phyloP scores from a whole-genome alignment of 441 rosid genomes.

The Pelargonium hybrid region DNA sequence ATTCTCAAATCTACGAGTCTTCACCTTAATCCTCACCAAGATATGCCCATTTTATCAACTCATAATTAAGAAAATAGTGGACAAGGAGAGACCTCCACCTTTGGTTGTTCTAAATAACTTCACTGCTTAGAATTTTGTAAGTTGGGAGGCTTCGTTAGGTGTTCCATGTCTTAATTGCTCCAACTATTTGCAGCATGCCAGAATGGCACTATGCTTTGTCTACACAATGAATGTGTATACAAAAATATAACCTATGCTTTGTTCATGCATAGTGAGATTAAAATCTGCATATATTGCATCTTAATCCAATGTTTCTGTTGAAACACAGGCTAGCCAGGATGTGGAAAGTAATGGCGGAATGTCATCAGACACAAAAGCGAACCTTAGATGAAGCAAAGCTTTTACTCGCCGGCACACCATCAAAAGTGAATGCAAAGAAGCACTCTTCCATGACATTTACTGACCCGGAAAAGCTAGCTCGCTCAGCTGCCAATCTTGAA shows the following conservation, averaged over 20 bases:
- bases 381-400: conserved; percentile 86
- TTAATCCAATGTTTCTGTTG: background rate
- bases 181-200: too few relatives aligned
- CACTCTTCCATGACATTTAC: conserved; percentile 30
- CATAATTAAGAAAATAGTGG: too few relatives aligned
- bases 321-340: conserved; percentile 58
- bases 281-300: background rate
- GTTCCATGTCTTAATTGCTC: too few relatives aligned
- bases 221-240: background rate
- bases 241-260: background rate
- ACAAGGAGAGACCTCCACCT: too few relatives aligned
- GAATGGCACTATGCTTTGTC: background rate
- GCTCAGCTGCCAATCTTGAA: conserved; percentile 70
- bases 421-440: conserved; percentile 51
- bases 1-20: too few relatives aligned
- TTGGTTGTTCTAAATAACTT: too few relatives aligned
- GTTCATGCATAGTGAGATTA: background rate
- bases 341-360: conserved; percentile 96
- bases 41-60: too few relatives aligned
- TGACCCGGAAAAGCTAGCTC: conserved; percentile 57
- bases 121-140: too few relatives aligned
- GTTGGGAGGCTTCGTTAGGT: too few relatives aligned
- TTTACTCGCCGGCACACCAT: conserved; percentile 67
- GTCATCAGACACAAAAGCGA: conserved; percentile 71
- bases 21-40: too few relatives aligned